Conservation (phyloP, 352 stramenopile species). For the Plasmopara viticola region DNA sequence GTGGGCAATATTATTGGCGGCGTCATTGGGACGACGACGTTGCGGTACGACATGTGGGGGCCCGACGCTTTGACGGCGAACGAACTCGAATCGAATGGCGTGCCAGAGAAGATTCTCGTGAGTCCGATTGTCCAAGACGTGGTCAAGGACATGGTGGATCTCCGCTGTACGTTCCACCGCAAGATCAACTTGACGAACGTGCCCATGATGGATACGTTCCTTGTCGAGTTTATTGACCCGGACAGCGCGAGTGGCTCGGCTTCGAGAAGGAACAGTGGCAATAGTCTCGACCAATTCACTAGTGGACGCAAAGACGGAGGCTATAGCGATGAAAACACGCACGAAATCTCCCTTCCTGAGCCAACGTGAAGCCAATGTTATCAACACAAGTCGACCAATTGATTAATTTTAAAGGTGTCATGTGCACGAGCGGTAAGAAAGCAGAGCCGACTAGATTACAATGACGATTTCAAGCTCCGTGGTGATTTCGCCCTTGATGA, state of each 20-base stretch:
- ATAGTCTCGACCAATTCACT: slow-evolving; percentile 1
- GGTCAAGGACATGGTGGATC: slow-evolving; percentile 79
- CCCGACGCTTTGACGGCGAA: slow-evolving; percentile 79
- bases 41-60: slow-evolving; percentile 88
- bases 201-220: slow-evolving; percentile 77
- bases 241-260: slow-evolving; percentile 11
- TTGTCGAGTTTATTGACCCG: slow-evolving; percentile 71
- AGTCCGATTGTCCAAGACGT: slow-evolving; percentile 75
- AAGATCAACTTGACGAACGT: slow-evolving; percentile 79
- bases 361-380: background rate
- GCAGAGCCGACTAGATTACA: too few species aligned
- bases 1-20: slow-evolving; percentile 84
- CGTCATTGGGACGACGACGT: slow-evolving; percentile 78
- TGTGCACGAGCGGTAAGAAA: too few species aligned
- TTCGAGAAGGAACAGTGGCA: slow-evolving; percentile 12
- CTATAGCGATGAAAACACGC: slow-evolving; percentile 9
- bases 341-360: background rate
- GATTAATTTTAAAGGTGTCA: too few species aligned
- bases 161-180: slow-evolving; percentile 77
- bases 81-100: slow-evolving; percentile 81
- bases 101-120: slow-evolving; percentile 75
- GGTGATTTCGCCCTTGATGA: too few species aligned
- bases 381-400: too few species aligned
- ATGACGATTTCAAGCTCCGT: too few species aligned
- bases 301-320: slow-evolving; percentile 3